phyloP scores from a whole-genome alignment of 2,329 filamentous ascomycete genomes.

The Cladosporium colombiae region DNA sequence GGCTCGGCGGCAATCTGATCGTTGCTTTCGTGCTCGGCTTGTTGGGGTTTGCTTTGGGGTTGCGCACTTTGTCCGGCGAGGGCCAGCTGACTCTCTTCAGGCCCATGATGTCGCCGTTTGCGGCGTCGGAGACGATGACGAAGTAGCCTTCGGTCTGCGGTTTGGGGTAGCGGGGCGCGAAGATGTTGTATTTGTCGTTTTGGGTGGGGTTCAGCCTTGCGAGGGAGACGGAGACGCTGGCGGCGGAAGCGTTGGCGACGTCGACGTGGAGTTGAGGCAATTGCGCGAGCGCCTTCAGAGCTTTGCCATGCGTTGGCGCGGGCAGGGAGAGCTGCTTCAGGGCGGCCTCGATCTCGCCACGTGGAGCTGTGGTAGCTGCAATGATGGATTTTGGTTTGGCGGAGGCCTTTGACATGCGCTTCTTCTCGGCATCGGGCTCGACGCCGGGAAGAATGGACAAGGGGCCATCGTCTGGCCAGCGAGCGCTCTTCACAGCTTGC shows the following conservation, averaged over 20 bases:
- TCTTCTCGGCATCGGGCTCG: slow-evolving; percentile 46
- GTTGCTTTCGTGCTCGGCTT: slow-evolving; percentile 57
- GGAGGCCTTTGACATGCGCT: slow-evolving; percentile 40
- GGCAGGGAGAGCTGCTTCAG: slow-evolving; percentile 58
- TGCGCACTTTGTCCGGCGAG: slow-evolving; percentile 33
- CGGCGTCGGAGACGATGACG: slow-evolving; percentile 69
- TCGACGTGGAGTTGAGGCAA: slow-evolving; percentile 70
- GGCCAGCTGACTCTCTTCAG: slow-evolving; percentile 84
- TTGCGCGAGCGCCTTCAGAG: slow-evolving; percentile 61
- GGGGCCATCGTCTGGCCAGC: slow-evolving; percentile 83
- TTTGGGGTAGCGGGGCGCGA: slow-evolving; percentile 88
- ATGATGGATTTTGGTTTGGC: slow-evolving; percentile 41
- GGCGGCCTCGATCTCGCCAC: slow-evolving; percentile 32
- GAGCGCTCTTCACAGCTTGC: slow-evolving; percentile 87
- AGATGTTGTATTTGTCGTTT: slow-evolving; percentile 72
- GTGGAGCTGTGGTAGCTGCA: slow-evolving; percentile 41
- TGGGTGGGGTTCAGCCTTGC: slow-evolving; percentile 66
- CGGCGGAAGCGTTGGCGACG: slow-evolving; percentile 61
- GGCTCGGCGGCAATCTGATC: slow-evolving; percentile 61
- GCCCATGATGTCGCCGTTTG: slow-evolving; percentile 74
- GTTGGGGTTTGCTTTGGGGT: slow-evolving; percentile 26
- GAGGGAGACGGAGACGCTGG: slow-evolving; percentile 64
- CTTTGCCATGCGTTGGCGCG: slow-evolving; percentile 46
- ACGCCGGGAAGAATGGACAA: slow-evolving; percentile 79
- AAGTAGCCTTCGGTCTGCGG: slow-evolving; percentile 95